Percentiles rank a stretch among this genome's conserved stretches.
phyloP scores from a whole-genome alignment of 2,329 filamentous ascomycete genomes.

The Macrophomina phaseolina region DNA sequence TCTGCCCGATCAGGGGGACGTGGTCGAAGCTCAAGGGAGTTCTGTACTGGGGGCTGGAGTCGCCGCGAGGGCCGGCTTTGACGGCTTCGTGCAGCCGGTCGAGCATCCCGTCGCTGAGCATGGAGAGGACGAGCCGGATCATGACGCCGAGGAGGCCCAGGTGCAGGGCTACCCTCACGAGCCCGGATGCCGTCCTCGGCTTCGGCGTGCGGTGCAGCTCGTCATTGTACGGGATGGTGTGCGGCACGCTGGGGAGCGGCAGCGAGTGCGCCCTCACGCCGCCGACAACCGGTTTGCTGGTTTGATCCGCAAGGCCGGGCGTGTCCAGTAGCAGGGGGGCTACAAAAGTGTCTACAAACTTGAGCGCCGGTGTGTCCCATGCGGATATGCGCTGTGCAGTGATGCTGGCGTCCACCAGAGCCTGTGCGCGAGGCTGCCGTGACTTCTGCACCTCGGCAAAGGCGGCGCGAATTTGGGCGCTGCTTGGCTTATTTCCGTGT shows the following conservation, averaged over 20 bases:
- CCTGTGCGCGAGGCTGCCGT: background rate
- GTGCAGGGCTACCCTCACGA: background rate
- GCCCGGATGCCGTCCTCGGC: background rate
- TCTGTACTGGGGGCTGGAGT: background rate
- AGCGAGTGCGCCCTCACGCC: constrained; percentile 1
- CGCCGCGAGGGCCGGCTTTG: background rate
- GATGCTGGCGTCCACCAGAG: background rate
- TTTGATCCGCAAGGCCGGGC: background rate
- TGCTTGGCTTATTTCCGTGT: background rate
- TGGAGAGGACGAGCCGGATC: background rate
- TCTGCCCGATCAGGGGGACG: background rate
- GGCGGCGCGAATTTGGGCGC: background rate
- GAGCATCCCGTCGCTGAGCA: background rate
- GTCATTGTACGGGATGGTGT: constrained; percentile 23
- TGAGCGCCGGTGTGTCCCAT: background rate
- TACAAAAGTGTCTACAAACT: constrained; percentile 16
- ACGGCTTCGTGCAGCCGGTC: background rate
- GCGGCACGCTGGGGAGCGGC: constrained; percentile 1
- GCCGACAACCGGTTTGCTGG: background rate
- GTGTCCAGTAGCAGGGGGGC: background rate
- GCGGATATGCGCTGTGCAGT: background rate
- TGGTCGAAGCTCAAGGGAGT: background rate
- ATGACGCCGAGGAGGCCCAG: background rate
- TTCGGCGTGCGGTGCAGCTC: constrained; percentile 6
- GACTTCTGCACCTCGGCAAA: background rate